phyloP scores from a whole-genome alignment of 106 monocot genomes.

The Narthecium ossifragum region DNA sequence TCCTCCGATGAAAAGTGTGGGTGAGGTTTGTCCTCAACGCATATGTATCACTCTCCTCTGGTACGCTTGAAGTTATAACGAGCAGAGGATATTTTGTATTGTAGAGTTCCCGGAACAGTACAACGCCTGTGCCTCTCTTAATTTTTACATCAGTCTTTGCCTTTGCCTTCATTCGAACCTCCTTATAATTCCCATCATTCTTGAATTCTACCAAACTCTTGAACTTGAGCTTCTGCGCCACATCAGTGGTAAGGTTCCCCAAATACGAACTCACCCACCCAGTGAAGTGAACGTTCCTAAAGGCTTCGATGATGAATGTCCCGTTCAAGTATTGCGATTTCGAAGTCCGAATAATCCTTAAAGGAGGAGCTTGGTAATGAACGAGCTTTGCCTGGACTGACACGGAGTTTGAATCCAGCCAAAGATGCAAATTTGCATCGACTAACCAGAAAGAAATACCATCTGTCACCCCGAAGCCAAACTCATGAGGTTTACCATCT shows the following conservation, averaged over 20 bases:
- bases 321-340: constrained; percentile 29
- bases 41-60: constrained; percentile 32
- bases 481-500: constrained; percentile 36
- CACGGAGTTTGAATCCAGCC: constrained; percentile 35
- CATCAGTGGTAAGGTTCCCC: constrained; percentile 55
- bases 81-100: constrained; percentile 39
- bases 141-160: constrained; percentile 13
- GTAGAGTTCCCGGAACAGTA: constrained; percentile 3
- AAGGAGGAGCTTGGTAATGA: constrained; percentile 21
- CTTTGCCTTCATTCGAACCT: constrained; percentile 35
- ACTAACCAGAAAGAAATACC: constrained; percentile 59
- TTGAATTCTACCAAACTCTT: constrained; percentile 28
- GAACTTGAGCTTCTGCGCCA: constrained; percentile 32
- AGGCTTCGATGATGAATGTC: constrained; percentile 40
- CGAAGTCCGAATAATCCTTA: constrained; percentile 16
- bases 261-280: constrained; percentile 74
- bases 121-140: background rate
- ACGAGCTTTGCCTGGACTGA: constrained; percentile 20
- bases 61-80: constrained; percentile 18
- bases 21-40: constrained; percentile 36
- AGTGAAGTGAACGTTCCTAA: constrained; percentile 22
- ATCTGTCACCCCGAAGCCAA: constrained; percentile 46
- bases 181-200: constrained; percentile 36
- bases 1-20: constrained; percentile 32
- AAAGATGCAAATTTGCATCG: constrained; percentile 70